Conservation (phyloP, 2,329 filamentous ascomycete genomes). For the Fusarium liriodendri region DNA sequence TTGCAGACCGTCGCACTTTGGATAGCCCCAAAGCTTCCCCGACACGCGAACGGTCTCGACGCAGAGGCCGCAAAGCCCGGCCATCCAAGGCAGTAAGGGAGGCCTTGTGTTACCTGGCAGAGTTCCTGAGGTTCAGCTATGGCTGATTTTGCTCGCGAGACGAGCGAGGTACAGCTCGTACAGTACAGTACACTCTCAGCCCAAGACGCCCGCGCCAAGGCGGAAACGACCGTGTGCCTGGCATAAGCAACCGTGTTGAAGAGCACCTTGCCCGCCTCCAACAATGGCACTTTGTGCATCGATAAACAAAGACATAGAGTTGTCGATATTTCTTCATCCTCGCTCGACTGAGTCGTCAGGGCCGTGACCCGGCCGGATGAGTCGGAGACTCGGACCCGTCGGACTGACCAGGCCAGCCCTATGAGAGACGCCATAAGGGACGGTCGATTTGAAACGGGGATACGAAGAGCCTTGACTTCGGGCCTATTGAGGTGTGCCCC, state of each 20-base stretch:
- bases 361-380: constrained; percentile 12
- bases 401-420: constrained; percentile 13
- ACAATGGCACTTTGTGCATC: background rate
- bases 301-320: background rate
- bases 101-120: background rate
- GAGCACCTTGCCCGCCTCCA: background rate
- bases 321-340: background rate
- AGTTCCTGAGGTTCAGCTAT: constrained; percentile 5
- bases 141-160: background rate
- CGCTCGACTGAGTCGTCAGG: background rate
- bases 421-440: constrained; percentile 5
- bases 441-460: constrained; percentile 3
- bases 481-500: constrained; percentile 5
- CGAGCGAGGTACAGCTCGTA: background rate
- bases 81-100: background rate
- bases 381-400: constrained; percentile 12
- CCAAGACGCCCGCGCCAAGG: background rate
- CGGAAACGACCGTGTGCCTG: background rate
- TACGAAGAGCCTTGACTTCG: constrained; percentile 11
- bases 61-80: background rate
- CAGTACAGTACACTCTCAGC: background rate
- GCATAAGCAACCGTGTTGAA: background rate
- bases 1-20: constrained; percentile 16
- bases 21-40: constrained; percentile 17
- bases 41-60: background rate